Evolutionary conservation across 345 rosid genomes (phyloP).

Genomic region (Sapria himalayana): DNA sequence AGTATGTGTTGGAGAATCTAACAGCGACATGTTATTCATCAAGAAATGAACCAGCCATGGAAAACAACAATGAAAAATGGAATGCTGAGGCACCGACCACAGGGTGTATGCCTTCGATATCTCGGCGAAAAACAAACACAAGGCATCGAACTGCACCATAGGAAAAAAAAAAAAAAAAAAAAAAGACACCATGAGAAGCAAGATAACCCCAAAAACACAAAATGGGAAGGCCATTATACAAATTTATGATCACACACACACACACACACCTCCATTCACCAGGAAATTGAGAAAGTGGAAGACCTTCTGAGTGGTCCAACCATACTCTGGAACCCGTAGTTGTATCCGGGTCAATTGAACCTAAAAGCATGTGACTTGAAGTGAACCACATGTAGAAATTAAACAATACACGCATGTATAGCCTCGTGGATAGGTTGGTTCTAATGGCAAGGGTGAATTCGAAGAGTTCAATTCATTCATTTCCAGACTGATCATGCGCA

Average conservation of each 20-base stretch:
- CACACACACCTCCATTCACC: slow-evolving; percentile 63
- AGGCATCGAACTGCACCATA: slow-evolving; percentile 38
- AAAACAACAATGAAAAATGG: neutral
- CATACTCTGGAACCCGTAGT: slow-evolving; percentile 79
- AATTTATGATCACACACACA: neutral
- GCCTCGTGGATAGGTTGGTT: no score
- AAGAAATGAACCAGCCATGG: neutral
- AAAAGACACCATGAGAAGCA: neutral
- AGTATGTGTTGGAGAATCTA: slow-evolving; percentile 59
- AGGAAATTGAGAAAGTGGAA: slow-evolving; percentile 84
- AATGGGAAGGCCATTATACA: neutral
- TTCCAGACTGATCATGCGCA: no score
- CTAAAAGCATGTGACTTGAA: slow-evolving; percentile 14
- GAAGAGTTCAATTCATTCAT: no score
- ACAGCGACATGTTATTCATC: slow-evolving; percentile 6
- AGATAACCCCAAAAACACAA: neutral
- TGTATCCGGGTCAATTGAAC: slow-evolving; percentile 77
- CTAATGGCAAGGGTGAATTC: no score
- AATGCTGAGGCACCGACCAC: slow-evolving; percentile 14
- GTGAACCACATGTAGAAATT: no score
- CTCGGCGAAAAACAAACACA: slow-evolving; percentile 48
- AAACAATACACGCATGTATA: neutral
- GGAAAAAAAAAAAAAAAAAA: slow-evolving; percentile 5
- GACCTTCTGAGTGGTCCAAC: slow-evolving; percentile 94
- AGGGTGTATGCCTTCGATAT: slow-evolving; percentile 41